Evolutionary conservation across 805 yeast genomes (phyloP), one percentile per base, ranked within the genome.

Genomic region (Zygosaccharomyces gambellarensis): DNA sequence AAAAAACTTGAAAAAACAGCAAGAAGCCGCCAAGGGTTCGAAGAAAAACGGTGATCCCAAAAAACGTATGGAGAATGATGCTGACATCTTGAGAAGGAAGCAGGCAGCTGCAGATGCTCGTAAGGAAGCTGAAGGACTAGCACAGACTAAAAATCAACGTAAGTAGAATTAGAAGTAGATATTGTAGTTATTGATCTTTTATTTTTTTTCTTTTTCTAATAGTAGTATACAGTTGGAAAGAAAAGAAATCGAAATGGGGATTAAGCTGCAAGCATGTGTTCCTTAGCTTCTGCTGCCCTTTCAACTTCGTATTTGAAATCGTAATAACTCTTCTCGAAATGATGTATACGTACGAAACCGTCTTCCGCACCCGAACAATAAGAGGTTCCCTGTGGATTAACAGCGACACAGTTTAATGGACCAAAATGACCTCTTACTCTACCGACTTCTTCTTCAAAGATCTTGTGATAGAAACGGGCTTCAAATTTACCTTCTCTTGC

Each of bases 311-410:
- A 90, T 67, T 83, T 83, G 73, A 94, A 94, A 57, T 94, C 98
- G 70, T 79, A 90, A 74, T 92, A 94, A 17, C 88, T 78, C 73
- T 89, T 88, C 67, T 90, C 97, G 72, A 90, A 94, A 61, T 84
- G 83, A 71, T 94, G 97, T 55, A 94, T 79, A 74, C 99, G 88
- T 54, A 94, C 86, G 64, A 81, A 88, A 70, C 99, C 99, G 75
- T 94, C 99, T 77, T 94, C 99, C 66, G 97, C 96, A 45, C 99
- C 99, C 51, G 95, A 85, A n/a, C 95, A 90, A 69, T 86, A 94
- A 43, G 92, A 85, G 30, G 85, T 80, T 49, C 98, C 99, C 62
- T 83, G 84, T 49, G 99, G 99, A 71, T 90, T 96, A 47, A 89
- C 87, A 29, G 96, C 96, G 55, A 94, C 79, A 58, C 87, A 82